Evolutionary conservation across 768 basidiomycete species (phyloP).

Genomic region (Gloeopeniophorella convolvens): DNA sequence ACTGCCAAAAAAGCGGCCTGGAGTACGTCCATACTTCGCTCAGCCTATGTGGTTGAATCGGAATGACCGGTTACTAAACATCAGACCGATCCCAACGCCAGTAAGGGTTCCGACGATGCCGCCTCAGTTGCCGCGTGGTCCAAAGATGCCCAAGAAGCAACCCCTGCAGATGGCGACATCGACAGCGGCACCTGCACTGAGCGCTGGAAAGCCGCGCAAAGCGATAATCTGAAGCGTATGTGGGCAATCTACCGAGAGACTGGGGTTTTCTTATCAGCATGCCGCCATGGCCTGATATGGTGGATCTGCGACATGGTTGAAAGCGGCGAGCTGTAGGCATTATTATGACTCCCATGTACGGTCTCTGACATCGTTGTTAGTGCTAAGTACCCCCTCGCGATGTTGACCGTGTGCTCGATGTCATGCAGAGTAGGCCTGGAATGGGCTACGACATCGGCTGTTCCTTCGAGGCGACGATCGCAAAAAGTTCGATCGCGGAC

Average conservation of each 20-base stretch:
- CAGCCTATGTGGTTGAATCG: too few species aligned
- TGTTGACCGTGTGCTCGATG: background rate
- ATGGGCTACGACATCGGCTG: background rate
- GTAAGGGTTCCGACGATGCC: background rate
- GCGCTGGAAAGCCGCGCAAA: background rate
- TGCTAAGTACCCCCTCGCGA: conserved; percentile 1
- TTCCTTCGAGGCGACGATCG: background rate
- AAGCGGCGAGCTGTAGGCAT: background rate
- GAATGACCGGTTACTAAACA: too few species aligned
- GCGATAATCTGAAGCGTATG: background rate
- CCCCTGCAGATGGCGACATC: background rate
- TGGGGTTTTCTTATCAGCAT: background rate
- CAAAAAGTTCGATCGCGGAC: background rate
- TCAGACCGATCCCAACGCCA: too few species aligned
- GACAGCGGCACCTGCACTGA: background rate
- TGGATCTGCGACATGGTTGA: conserved; percentile 2
- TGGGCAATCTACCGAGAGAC: conserved; percentile 1
- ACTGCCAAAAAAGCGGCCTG: too few species aligned
- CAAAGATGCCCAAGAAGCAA: background rate
- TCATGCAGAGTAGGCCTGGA: background rate
- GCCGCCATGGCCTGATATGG: background rate
- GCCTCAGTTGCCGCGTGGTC: background rate
- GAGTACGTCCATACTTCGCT: background rate
- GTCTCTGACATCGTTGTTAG: too few species aligned
- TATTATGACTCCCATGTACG: background rate